Percentiles rank a stretch among this genome's conserved stretches.
Conservation (phyloP, 2,329 filamentous ascomycete genomes). For the Verticillium nubilum region DNA sequence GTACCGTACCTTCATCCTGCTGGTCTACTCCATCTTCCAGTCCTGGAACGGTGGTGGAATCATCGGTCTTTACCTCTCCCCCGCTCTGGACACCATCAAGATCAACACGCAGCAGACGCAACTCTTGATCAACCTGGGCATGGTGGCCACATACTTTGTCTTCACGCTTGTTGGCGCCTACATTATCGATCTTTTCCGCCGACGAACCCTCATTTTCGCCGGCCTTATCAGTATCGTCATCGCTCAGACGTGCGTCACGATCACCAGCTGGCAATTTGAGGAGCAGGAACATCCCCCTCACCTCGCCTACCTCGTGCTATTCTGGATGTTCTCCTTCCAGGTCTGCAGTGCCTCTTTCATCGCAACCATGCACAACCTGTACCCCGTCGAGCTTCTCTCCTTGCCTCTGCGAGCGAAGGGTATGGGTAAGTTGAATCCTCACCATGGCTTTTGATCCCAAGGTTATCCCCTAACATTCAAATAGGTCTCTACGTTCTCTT, state of each 20-base stretch:
- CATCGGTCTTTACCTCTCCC: constrained; percentile 33
- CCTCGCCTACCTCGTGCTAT: constrained; percentile 33
- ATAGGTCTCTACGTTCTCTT: background rate
- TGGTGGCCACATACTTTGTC: constrained; percentile 38
- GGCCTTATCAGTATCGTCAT: constrained; percentile 29
- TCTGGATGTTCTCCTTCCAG: constrained; percentile 44
- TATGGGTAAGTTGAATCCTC: constrained; percentile 30
- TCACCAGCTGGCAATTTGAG: constrained; percentile 40
- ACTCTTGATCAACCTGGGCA: constrained; percentile 35
- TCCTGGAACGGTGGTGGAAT: constrained; percentile 42
- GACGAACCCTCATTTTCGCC: constrained; percentile 30
- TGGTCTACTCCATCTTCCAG: constrained; percentile 40
- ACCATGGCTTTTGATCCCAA: background rate
- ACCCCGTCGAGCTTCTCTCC: constrained; percentile 37
- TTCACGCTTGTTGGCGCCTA: constrained; percentile 36
- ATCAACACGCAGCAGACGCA: constrained; percentile 28
- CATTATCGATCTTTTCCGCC: constrained; percentile 33
- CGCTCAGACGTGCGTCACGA: constrained; percentile 37
- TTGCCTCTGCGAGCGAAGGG: constrained; percentile 36
- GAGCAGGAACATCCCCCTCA: constrained; percentile 19
- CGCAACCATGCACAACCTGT: constrained; percentile 42
- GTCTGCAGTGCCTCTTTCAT: constrained; percentile 37
- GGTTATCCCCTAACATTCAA: background rate
- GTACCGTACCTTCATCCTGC: constrained; percentile 35
- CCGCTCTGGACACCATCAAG: constrained; percentile 34